phyloP scores from a whole-genome alignment of 805 yeast genomes.

The Monosporozyma yasuniensis region DNA sequence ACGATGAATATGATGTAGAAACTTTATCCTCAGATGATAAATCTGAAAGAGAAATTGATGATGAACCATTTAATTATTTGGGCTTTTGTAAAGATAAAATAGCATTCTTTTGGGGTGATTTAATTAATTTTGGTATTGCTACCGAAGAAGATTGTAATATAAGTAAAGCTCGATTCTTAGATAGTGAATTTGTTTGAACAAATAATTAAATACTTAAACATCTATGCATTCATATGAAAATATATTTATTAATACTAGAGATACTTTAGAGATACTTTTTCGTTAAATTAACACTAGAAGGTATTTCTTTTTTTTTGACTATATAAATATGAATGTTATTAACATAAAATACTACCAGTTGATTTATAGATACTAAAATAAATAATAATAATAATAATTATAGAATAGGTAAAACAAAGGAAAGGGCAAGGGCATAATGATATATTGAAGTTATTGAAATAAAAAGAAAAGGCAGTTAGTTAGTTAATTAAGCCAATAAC shows the following conservation, averaged over 20 bases:
- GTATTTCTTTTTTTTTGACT: neutral
- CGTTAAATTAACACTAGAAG: neutral
- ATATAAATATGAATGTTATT: conserved; percentile 1
- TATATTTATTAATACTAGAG: neutral
- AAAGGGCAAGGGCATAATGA: neutral
- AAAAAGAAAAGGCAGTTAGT: neutral
- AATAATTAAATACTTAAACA: neutral
- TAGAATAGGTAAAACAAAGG: neutral
- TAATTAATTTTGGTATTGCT: conserved; percentile 49
- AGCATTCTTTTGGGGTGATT: conserved; percentile 61
- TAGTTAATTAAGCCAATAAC: conserved; percentile 55
- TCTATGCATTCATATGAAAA: neutral
- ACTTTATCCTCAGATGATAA: neutral
- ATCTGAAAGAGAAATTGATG: conserved; percentile 31
- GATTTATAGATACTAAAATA: neutral
- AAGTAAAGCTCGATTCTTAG: conserved; percentile 47
- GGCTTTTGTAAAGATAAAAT: conserved; percentile 66
- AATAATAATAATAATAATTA: neutral
- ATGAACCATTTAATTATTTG: conserved; percentile 59
- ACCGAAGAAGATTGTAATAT: conserved; percentile 30
- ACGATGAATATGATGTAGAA: conserved; percentile 2
- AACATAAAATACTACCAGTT: neutral
- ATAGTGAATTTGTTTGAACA: neutral
- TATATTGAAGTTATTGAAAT: neutral
- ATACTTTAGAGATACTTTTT: too few species aligned